phyloP scores from a whole-genome alignment of 768 basidiomycete species.

The Wakefieldia striispora region DNA sequence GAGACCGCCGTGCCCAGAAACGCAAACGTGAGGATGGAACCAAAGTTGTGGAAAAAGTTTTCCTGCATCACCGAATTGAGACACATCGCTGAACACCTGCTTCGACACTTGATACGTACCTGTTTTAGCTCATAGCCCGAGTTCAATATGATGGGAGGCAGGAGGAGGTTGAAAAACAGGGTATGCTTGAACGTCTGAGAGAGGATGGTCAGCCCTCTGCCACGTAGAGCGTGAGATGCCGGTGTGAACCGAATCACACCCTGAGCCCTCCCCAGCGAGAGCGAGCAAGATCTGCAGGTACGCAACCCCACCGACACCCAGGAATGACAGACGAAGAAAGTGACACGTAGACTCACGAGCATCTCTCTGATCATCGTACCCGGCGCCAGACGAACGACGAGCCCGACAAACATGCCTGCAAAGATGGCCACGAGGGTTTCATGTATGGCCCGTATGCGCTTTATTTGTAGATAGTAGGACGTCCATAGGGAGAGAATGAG shows the following conservation, averaged over 20 bases:
- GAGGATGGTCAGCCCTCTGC: slow-evolving; percentile 11
- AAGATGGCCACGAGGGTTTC: slow-evolving; percentile 95
- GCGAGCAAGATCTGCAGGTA: too few relatives aligned
- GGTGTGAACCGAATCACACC: too few relatives aligned
- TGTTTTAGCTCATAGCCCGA: slow-evolving; percentile 98
- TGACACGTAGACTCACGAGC: slow-evolving; percentile 66
- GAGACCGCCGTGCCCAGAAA: slow-evolving; percentile 96
- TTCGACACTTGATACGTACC: slow-evolving; percentile 39
- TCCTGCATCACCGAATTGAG: slow-evolving; percentile 50
- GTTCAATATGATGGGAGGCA: slow-evolving; percentile 97
- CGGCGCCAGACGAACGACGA: slow-evolving; percentile 85
- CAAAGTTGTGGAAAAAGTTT: slow-evolving; percentile 98
- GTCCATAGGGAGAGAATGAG: slow-evolving; percentile 94
- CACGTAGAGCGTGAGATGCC: background rate
- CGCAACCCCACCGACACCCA: too few relatives aligned
- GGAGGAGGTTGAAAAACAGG: slow-evolving; percentile 95
- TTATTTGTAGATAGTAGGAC: slow-evolving; percentile 97
- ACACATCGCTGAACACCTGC: background rate
- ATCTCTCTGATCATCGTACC: slow-evolving; percentile 96
- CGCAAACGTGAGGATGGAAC: slow-evolving; percentile 90
- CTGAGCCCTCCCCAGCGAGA: too few relatives aligned
- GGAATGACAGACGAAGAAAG: background rate
- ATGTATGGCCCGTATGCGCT: slow-evolving; percentile 91
- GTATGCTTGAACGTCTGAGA: slow-evolving; percentile 92
- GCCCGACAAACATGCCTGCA: slow-evolving; percentile 94